A percentile compares a stretch with the other conserved stretches of the same genome.
Evolutionary conservation across 164 flowering plant genomes (phyloP).

Genomic region (Dillenia suffruticosa): DNA sequence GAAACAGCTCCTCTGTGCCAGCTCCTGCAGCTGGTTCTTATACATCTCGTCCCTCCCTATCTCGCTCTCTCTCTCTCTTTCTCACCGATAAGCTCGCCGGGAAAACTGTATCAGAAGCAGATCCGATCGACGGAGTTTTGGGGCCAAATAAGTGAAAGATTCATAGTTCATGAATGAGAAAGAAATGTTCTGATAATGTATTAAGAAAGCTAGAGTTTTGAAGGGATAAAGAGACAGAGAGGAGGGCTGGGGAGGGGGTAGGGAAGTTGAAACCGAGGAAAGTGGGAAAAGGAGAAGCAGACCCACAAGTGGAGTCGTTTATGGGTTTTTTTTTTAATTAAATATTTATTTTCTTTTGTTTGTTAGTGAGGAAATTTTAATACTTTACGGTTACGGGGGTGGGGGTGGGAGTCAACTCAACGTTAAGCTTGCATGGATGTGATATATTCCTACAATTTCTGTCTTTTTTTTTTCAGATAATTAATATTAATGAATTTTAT

Average conservation of each 20-base stretch:
- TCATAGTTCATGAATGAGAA: constrained; percentile 6
- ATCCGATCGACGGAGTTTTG: not conserved
- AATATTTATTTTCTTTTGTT: not conserved
- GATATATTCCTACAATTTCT: constrained; percentile 2
- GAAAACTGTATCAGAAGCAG: not conserved
- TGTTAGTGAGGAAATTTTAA: no score
- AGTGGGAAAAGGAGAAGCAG: not conserved
- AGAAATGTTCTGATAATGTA: no score
- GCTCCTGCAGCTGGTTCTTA: constrained; percentile 99
- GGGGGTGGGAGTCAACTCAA: constrained; percentile 3
- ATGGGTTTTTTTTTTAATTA: not conserved
- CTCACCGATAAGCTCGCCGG: not conserved
- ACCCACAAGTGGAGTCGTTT: not conserved
- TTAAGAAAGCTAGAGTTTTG: not conserved
- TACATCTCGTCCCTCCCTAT: constrained; percentile 50
- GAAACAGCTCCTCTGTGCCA: constrained; percentile 99
- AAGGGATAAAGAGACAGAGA: not conserved
- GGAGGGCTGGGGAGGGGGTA: not conserved
- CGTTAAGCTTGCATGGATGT: constrained; percentile 5
- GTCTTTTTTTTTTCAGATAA: not conserved
- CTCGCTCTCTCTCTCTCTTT: constrained; percentile 8
- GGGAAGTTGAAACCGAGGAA: not conserved
- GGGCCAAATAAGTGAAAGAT: not conserved
- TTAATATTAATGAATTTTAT: not conserved
- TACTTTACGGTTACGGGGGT: no score